A percentile compares a stretch with the other conserved stretches of the same genome.
These are phyloP conservation scores for Ceratocystis harringtonii DNA, from an alignment of 2,329 filamentous ascomycete species.

Conservation along the genomic window DNA sequence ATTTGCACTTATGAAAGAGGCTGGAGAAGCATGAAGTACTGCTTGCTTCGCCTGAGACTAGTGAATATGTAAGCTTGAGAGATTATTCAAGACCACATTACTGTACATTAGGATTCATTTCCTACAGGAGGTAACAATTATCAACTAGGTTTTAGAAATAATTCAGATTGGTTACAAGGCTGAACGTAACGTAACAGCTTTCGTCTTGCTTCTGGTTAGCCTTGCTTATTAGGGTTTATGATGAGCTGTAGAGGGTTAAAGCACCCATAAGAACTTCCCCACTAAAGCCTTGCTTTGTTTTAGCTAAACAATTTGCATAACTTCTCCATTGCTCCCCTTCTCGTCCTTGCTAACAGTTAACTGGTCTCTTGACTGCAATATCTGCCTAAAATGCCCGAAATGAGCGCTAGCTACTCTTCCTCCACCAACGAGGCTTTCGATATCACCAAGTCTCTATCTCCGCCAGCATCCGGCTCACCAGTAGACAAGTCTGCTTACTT, in stretches of 20 bases:
- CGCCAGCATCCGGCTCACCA: slow-evolving; percentile 26
- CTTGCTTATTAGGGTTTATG: not conserved
- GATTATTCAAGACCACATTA: not conserved
- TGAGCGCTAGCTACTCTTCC: slow-evolving; percentile 33
- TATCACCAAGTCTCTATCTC: slow-evolving; percentile 25
- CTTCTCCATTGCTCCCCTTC: not conserved
- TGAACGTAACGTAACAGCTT: not conserved
- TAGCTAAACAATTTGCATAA: not conserved
- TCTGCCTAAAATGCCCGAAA: not conserved
- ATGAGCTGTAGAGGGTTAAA: too few relatives aligned
- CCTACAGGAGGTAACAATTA: not conserved
- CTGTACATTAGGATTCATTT: not conserved
- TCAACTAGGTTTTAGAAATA: not conserved
- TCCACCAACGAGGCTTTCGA: slow-evolving; percentile 34
- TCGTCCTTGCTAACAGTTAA: slow-evolving; percentile 24
- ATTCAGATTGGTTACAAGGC: not conserved
- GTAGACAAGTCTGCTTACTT: slow-evolving; percentile 46
- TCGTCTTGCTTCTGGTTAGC: not conserved
- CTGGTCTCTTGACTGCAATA: not conserved
- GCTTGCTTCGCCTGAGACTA: not conserved
- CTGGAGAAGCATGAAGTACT: not conserved
- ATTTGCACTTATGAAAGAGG: not conserved
- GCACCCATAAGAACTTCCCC: not conserved
- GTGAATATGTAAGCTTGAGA: not conserved
- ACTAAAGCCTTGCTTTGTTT: not conserved